Conservation (phyloP, 108 stramenopile species). For the Cyclostephanos invisitatus region DNA sequence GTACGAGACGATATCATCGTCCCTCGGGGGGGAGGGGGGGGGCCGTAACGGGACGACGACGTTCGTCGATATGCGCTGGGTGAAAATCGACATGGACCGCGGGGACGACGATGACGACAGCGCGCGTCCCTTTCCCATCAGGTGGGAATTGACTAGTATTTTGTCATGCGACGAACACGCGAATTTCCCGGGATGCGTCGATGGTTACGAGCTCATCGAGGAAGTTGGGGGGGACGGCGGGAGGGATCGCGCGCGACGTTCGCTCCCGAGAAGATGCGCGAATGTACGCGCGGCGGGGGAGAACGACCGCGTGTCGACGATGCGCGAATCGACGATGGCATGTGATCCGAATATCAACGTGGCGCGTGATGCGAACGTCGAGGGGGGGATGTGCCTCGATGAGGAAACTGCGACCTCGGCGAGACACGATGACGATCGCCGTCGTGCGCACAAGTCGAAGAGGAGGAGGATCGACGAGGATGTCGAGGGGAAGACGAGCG, state of each 20-base stretch:
- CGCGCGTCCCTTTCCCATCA: not conserved
- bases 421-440: too few species aligned
- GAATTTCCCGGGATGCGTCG: not conserved
- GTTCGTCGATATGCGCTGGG: not conserved
- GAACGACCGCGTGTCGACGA: too few species aligned
- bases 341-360: too few species aligned
- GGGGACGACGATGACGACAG: not conserved
- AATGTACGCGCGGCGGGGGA: too few species aligned
- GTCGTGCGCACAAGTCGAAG: not conserved
- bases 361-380: too few species aligned
- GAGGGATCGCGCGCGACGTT: not conserved
- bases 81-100: not conserved
- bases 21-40: constrained; percentile 2
- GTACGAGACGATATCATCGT: not conserved
- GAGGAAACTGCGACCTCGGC: too few species aligned
- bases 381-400: too few species aligned
- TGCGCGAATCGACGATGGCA: too few species aligned
- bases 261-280: not conserved
- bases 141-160: not conserved
- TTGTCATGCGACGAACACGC: not conserved
- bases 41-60: not conserved
- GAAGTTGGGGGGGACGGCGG: not conserved
- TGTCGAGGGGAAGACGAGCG: not conserved
- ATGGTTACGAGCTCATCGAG: constrained; percentile 1
- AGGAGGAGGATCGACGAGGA: not conserved